Conservation (phyloP, 176 grass and related monocot species). For the Aegilops longissima region DNA sequence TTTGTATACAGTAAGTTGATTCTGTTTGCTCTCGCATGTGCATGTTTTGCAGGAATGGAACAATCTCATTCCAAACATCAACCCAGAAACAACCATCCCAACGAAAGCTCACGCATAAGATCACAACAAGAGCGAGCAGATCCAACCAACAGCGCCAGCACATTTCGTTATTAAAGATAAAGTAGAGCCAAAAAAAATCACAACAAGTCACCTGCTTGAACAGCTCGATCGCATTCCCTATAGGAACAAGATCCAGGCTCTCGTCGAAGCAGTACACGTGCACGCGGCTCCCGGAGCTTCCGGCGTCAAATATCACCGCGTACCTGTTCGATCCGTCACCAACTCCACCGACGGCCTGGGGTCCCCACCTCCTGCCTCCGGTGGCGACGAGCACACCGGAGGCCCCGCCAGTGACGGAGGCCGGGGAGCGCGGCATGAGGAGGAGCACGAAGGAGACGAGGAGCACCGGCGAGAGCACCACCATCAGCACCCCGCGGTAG, state of each 20-base stretch:
- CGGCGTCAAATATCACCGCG: slow-evolving; percentile 89
- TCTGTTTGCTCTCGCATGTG: neutral
- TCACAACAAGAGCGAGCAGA: slow-evolving; percentile 15
- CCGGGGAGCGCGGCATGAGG: slow-evolving; percentile 56
- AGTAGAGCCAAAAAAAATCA: neutral
- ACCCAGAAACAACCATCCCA: neutral
- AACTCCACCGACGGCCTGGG: slow-evolving; percentile 33
- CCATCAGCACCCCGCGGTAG: slow-evolving; percentile 66
- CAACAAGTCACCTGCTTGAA: slow-evolving; percentile 74
- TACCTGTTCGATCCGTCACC: slow-evolving; percentile 58
- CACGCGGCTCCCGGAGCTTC: slow-evolving; percentile 95
- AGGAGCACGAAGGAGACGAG: slow-evolving; percentile 76
- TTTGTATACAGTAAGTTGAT: neutral
- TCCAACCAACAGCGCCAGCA: neutral
- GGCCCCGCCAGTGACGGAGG: neutral
- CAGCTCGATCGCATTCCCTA: slow-evolving; percentile 83
- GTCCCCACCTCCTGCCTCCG: slow-evolving; percentile 49
- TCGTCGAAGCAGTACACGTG: slow-evolving; percentile 90
- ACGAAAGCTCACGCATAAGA: neutral
- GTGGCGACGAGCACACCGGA: slow-evolving; percentile 26
- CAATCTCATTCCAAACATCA: neutral
- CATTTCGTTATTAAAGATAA: slow-evolving; percentile 31
- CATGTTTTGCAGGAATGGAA: slow-evolving; percentile 3
- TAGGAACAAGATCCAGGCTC: slow-evolving; percentile 79
- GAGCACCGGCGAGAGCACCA: slow-evolving; percentile 65